A percentile compares a stretch with the other conserved stretches of the same genome.
Evolutionary conservation across 2,329 filamentous ascomycete genomes (phyloP).

Genomic region (Cladosporium oxysporum): DNA sequence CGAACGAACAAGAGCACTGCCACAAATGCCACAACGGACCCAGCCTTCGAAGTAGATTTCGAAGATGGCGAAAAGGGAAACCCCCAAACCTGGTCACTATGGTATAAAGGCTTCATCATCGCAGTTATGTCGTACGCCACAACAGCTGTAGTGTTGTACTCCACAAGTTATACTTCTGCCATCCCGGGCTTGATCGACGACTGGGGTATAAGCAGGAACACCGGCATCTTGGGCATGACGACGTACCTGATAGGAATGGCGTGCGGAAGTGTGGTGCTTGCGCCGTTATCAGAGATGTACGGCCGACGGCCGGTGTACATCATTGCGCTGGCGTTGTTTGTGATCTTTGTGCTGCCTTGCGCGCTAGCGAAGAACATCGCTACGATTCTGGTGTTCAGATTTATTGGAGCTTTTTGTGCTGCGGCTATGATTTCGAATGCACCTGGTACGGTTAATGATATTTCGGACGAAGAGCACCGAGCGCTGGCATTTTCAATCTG

Average conservation of each 20-base stretch:
- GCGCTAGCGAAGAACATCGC: conserved; percentile 68
- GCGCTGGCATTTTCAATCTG: conserved; percentile 83
- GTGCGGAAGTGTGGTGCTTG: conserved; percentile 58
- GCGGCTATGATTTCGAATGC: conserved; percentile 81
- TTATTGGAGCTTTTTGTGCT: conserved; percentile 73
- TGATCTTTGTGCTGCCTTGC: conserved; percentile 70
- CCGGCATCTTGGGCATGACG: conserved; percentile 75
- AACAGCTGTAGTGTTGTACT: conserved; percentile 63
- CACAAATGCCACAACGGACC: conserved; percentile 40
- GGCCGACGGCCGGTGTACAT: conserved; percentile 69
- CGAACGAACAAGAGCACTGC: conserved; percentile 27
- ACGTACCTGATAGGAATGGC: conserved; percentile 77
- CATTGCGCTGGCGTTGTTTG: conserved; percentile 63
- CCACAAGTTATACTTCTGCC: conserved; percentile 75
- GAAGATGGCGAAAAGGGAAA: conserved; percentile 63
- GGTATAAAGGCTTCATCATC: conserved; percentile 58
- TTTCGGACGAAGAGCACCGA: conserved; percentile 76
- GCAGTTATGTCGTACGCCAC: conserved; percentile 60
- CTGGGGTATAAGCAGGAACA: conserved; percentile 61
- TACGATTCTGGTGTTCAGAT: conserved; percentile 70
- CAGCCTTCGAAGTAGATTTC: conserved; percentile 74
- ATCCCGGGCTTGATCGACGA: conserved; percentile 68
- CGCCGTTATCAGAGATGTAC: conserved; percentile 72
- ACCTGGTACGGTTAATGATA: conserved; percentile 80
- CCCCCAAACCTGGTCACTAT: conserved; percentile 68